Evolutionary conservation across 1,139 yeast genomes (phyloP).

Genomic region (Lodderomyces orthopsilosis): DNA sequence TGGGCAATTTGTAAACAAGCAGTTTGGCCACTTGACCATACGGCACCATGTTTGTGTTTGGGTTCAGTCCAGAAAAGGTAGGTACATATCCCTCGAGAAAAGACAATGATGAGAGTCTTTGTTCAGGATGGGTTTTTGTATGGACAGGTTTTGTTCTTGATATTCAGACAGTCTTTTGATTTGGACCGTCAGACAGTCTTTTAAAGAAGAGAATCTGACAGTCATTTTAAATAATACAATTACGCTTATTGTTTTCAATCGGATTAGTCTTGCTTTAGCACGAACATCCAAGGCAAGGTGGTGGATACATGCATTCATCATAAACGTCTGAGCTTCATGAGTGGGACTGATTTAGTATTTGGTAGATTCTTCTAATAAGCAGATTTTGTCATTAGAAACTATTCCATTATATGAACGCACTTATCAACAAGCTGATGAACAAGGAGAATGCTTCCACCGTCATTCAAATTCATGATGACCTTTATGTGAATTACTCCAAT

Average conservation of each 20-base stretch:
- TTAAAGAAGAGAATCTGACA: background rate
- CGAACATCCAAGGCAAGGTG: too few relatives aligned
- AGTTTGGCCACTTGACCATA: background rate
- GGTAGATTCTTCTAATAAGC: too few relatives aligned
- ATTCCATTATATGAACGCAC: too few relatives aligned
- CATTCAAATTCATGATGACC: background rate
- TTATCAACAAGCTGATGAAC: too few relatives aligned
- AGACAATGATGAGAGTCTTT: background rate
- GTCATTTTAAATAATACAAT: background rate
- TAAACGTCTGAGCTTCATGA: too few relatives aligned
- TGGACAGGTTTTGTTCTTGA: background rate
- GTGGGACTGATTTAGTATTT: too few relatives aligned
- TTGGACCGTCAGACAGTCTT: background rate
- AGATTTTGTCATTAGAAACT: too few relatives aligned
- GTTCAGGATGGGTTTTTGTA: background rate
- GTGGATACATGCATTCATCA: too few relatives aligned
- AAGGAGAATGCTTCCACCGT: background rate
- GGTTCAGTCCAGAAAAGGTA: background rate
- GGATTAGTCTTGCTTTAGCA: too few relatives aligned
- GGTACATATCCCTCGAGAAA: background rate
- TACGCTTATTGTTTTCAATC: too few relatives aligned
- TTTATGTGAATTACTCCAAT: background rate
- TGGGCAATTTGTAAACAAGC: background rate
- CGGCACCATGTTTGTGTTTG: background rate
- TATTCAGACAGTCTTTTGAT: background rate